phyloP scores from a whole-genome alignment of 2,329 filamentous ascomycete species.

The Paraphaeosphaeria sporulosa region DNA sequence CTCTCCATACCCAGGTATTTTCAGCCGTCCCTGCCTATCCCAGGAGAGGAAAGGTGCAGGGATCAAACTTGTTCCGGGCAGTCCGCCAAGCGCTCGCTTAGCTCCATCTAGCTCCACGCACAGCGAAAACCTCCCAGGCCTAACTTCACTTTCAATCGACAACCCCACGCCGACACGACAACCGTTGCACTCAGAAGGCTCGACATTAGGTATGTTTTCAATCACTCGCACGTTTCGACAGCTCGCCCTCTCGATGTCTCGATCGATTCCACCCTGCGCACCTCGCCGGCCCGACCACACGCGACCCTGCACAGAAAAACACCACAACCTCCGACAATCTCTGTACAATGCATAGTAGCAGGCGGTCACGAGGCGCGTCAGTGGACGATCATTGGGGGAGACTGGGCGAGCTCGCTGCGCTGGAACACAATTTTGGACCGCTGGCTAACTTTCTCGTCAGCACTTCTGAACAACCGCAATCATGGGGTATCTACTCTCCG shows the following conservation, averaged over 20 bases:
- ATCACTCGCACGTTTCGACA: constrained; percentile 9
- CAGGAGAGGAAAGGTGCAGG: not conserved
- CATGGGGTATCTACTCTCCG: constrained; percentile 57
- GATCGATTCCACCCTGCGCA: not conserved
- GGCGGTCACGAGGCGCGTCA: not conserved
- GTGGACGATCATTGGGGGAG: not conserved
- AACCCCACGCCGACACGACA: constrained; percentile 36
- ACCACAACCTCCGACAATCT: constrained; percentile 4
- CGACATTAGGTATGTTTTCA: constrained; percentile 41
- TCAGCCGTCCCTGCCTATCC: no score
- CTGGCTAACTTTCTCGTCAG: constrained; percentile 38
- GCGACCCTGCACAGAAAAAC: constrained; percentile 8
- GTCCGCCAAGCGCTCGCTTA: constrained; percentile 18
- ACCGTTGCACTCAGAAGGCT: constrained; percentile 47
- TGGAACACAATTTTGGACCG: not conserved
- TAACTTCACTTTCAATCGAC: constrained; percentile 19
- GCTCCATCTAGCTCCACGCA: constrained; percentile 6
- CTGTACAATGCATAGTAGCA: constrained; percentile 4
- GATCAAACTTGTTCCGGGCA: not conserved
- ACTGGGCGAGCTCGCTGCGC: not conserved
- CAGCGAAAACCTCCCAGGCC: constrained; percentile 1
- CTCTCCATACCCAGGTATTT: no score
- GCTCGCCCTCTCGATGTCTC: constrained; percentile 4
- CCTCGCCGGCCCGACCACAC: not conserved
- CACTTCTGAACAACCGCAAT: constrained; percentile 58